A percentile compares a stretch with the other conserved stretches of the same genome.
Conservation (phyloP, 495 filamentous ascomycete species). For the Xylaria grammica region DNA sequence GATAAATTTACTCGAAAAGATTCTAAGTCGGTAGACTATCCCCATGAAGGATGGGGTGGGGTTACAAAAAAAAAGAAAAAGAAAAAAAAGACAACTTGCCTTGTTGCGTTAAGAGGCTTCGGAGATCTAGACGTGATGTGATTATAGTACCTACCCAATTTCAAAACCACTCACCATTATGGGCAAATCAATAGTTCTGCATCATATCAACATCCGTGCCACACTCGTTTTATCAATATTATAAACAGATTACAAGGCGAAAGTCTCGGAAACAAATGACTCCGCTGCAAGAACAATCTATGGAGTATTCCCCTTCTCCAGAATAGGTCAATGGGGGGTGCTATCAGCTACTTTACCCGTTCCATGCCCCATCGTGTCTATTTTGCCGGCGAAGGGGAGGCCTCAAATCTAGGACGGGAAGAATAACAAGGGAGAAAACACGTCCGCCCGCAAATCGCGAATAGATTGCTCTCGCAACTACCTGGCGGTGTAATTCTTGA, state of each 20-base stretch:
- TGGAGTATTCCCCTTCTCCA: constrained; percentile 1
- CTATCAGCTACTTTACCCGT: constrained; percentile 4
- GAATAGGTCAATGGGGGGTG: constrained; percentile 8
- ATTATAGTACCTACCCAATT: too few species aligned
- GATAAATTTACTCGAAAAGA: too few species aligned
- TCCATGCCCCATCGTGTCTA: neutral
- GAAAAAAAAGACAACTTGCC: too few species aligned
- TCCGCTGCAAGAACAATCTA: constrained; percentile 22
- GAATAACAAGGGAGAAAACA: neutral
- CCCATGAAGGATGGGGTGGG: too few species aligned
- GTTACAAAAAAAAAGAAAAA: too few species aligned
- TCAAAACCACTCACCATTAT: neutral
- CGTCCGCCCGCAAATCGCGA: constrained; percentile 8
- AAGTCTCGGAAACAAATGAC: constrained; percentile 14
- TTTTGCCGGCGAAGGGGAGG: constrained; percentile 15
- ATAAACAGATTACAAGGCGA: neutral
- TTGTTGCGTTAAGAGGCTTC: too few species aligned
- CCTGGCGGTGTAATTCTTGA: neutral
- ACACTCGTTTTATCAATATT: too few species aligned
- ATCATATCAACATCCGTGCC: neutral
- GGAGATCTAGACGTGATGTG: too few species aligned
- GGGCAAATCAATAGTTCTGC: neutral
- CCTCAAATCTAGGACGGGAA: too few species aligned
- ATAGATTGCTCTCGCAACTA: constrained; percentile 14
- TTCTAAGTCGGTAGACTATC: too few species aligned